Evolutionary conservation across 192 early-diverging fungal genomes (phyloP).

Genomic region (Podila epicladia): DNA sequence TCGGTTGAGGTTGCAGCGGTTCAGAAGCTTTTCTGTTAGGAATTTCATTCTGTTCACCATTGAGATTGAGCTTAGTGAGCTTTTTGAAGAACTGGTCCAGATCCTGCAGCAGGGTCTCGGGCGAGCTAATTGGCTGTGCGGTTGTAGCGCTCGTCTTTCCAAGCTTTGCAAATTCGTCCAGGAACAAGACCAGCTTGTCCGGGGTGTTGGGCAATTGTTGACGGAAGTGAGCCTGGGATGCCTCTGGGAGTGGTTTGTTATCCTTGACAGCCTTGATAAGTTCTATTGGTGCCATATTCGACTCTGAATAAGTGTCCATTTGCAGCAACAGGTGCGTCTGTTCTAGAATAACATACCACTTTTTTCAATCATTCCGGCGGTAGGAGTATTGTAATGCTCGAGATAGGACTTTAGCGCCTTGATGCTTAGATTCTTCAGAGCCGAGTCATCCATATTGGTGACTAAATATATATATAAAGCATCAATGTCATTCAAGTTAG

Average conservation of each 20-base stretch:
- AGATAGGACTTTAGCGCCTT: conserved; percentile 37
- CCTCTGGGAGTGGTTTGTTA: conserved; percentile 19
- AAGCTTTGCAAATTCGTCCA: conserved; percentile 15
- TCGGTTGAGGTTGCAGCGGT: background rate
- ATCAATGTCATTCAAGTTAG: too few species aligned
- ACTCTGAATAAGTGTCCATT: background rate
- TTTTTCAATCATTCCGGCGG: conserved; percentile 23
- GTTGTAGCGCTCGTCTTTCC: too few species aligned
- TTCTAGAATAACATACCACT: conserved; percentile 2
- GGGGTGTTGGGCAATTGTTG: conserved; percentile 25
- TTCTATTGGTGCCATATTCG: conserved; percentile 5
- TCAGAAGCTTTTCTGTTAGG: background rate
- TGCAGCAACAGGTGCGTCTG: background rate
- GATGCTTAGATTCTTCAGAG: conserved; percentile 24
- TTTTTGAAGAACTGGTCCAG: conserved; percentile 42
- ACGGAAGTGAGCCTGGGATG: conserved; percentile 26
- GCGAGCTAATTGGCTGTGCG: background rate
- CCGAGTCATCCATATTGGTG: conserved; percentile 22
- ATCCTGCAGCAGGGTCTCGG: conserved; percentile 8
- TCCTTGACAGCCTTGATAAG: conserved; percentile 30
- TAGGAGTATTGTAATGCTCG: conserved; percentile 25
- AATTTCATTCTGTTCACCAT: background rate
- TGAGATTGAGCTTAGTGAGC: background rate
- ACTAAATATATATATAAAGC: conserved; percentile 1
- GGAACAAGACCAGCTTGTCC: conserved; percentile 5